Evolutionary conservation across 768 basidiomycete species (phyloP).

Genomic region (Leccinum barrowsii): DNA sequence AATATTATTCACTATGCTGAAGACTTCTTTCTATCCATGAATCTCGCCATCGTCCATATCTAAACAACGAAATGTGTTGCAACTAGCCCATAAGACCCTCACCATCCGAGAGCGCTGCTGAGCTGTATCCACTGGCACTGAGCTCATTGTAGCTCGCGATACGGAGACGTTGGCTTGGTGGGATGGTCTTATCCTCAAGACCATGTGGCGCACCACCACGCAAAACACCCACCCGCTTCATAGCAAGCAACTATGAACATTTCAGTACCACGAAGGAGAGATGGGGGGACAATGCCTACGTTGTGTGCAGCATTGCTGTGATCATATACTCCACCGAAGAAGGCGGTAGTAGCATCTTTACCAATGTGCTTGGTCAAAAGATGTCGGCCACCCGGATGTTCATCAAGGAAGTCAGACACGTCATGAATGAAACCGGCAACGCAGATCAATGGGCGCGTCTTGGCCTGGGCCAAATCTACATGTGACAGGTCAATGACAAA

Average conservation of each 20-base stretch:
- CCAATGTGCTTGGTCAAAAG: slow-evolving; percentile 82
- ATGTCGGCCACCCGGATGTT: slow-evolving; percentile 90
- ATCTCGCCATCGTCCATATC: neutral
- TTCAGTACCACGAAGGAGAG: slow-evolving; percentile 1
- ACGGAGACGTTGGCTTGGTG: slow-evolving; percentile 68
- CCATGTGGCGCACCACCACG: slow-evolving; percentile 52
- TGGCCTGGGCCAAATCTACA: slow-evolving; percentile 73
- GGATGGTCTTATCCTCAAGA: slow-evolving; percentile 59
- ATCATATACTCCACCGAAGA: slow-evolving; percentile 90
- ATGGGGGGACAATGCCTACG: slow-evolving; percentile 35
- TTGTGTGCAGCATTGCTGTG: slow-evolving; percentile 89
- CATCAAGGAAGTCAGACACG: slow-evolving; percentile 76
- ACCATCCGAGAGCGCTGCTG: slow-evolving; percentile 55
- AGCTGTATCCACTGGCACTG: slow-evolving; percentile 45
- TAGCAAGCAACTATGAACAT: slow-evolving; percentile 28
- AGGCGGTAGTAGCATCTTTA: slow-evolving; percentile 88
- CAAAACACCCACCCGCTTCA: slow-evolving; percentile 57
- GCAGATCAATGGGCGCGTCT: slow-evolving; percentile 77
- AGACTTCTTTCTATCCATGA: slow-evolving; percentile 10
- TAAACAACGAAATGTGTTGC: neutral
- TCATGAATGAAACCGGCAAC: slow-evolving; percentile 94
- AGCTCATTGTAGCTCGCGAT: slow-evolving; percentile 66
- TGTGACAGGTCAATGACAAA: neutral
- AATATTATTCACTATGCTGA: slow-evolving; percentile 5
- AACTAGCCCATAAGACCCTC: slow-evolving; percentile 45